Base-by-base conservation (phyloP, 805 yeast species). In the Candida pseudofarinosa region DNA sequence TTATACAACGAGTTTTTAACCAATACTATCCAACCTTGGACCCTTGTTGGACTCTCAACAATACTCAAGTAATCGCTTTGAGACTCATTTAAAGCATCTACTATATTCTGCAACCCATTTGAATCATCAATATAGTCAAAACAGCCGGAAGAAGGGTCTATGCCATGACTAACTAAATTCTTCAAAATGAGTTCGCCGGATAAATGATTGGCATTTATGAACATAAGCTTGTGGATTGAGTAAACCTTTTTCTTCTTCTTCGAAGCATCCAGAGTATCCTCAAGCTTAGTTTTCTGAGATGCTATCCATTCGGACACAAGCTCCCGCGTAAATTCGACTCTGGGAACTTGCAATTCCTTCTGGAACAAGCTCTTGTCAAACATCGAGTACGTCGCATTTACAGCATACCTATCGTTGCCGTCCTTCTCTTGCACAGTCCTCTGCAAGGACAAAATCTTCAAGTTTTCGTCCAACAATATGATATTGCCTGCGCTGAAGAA, bases 401-500 rank as follows among this genome's bases (percentile, higher is more conserved):
- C 90, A 1, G 88, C 86, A 56, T 82, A 82, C 44, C 71, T 72
- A 35, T 70, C 80, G 42, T 77, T 77, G 49, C 79, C 80, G 31
- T 77, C 85, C 54, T 81, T 78, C 41, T 85, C 95, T 28, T 79
- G 79, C 7, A 88, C 97, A 17, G 84, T 67, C 62, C 97, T 79
- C 57, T 85, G 90, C 20, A 89, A 65, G 0, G 91, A 71, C 54
- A 89, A 52, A 39, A 90, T 88, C 52, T 77, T 81, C 46, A 71
- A 62, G 16, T 82, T 75, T 20, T 79, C 74, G 60, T 91, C 95
- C 47, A 91, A 69, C 16, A 91, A 69, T 15, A 91, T 68, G 42
- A 91, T 78, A 58, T 91, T 91, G 19, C 99, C 99, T 2, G 97
- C 97, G 58, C 97, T 86, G 67, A 90, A 91, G 55, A 91, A 91